Base-by-base conservation (phyloP, 352 stramenopile species). In the Saprolegnia parasitica region DNA sequence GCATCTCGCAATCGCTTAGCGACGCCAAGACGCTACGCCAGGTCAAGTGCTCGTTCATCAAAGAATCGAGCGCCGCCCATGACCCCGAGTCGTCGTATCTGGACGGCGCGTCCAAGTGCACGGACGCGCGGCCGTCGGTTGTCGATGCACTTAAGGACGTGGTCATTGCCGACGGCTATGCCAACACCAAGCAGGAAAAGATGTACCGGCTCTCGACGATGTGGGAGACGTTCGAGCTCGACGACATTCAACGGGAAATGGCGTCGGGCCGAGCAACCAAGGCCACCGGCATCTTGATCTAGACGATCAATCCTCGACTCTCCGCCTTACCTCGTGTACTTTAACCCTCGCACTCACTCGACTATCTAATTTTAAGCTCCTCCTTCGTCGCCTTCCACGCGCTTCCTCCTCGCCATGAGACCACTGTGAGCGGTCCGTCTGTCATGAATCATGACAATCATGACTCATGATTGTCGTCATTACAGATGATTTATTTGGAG, bases 121-220 rank as follows among this genome's bases (percentile, higher is more conserved):
- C 82, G 11, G 86, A 93, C 68, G 74, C 83, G n/a, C 77, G 73
- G 24, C 63, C 90, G 0, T 81, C 86, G 49, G 74, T 93, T 0
- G 80, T 84, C 40, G 83, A 93, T 50, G 86, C 86, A 8, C 78
- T 93, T 67, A 91, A 91, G 73, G 78, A 93, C 61, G 81, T 93
- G 39, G 84, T 93, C 49, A 67, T 93, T 32, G 74, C 81, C 13
- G 71, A 77, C 11, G 85, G 85, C 23, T 62, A 73, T 35, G 72
- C 73, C 3, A 81, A 78, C 55, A 93, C 86, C 20, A 80, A 84
- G 68, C 81, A 91, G 73, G 86, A 93, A 77, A 79, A 92, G 52
- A 77, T 89, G 40, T 77, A 86, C 46, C 82, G 86, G 4, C 72
- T 93, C 54, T 89, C 78, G 23, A 86, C 82, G 32, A 91, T 93